phyloP scores from a whole-genome alignment of 257 asterid genomes.

The Coffea canephora region DNA sequence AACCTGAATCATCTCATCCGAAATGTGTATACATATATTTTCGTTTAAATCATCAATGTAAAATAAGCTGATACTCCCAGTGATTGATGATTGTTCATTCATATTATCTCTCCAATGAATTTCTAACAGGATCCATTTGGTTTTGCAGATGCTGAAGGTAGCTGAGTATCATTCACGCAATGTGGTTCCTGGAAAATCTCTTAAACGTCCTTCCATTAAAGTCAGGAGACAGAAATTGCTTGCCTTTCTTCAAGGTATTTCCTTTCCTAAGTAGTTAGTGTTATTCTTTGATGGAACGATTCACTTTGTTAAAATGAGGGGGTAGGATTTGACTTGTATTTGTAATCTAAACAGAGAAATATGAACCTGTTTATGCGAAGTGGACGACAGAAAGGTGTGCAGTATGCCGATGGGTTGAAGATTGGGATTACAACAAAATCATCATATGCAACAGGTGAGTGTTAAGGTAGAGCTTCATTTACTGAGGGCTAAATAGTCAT shows the following conservation, averaged over 20 bases:
- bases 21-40: not conserved
- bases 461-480: not conserved
- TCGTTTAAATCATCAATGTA: constrained; percentile 1
- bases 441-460: constrained; percentile 47
- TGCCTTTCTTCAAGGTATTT: constrained; percentile 75
- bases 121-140: constrained; percentile 14
- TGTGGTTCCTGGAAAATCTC: constrained; percentile 65
- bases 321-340: constrained; percentile 22
- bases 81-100: not conserved
- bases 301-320: constrained; percentile 17
- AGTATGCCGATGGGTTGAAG: constrained; percentile 99
- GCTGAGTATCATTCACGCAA: constrained; percentile 78
- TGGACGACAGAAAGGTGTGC: constrained; percentile 99
- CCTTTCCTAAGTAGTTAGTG: constrained; percentile 17
- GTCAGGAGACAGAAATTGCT: constrained; percentile 86
- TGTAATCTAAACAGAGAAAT: constrained; percentile 55
- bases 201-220: constrained; percentile 82
- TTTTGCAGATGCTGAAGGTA: constrained; percentile 81
- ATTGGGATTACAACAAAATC: constrained; percentile 98
- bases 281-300: constrained; percentile 9
- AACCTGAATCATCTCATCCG: not conserved
- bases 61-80: not conserved
- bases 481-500: not conserved
- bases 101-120: not conserved
- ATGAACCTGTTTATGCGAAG: constrained; percentile 86